Conservation (phyloP, 2,329 filamentous ascomycete species). For the Diplodia mutila region DNA sequence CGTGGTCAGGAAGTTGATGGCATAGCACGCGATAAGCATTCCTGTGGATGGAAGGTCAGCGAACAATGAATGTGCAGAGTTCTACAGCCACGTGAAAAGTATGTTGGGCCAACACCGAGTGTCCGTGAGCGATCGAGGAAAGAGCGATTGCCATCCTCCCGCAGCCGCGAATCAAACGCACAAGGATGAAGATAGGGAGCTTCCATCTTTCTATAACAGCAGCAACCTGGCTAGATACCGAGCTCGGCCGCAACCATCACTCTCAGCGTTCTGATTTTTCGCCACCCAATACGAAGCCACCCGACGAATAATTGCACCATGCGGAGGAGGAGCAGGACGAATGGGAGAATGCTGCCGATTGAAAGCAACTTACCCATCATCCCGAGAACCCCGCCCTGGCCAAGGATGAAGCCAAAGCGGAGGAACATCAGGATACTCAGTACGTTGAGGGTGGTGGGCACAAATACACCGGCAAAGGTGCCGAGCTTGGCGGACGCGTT, state of each 20-base stretch:
- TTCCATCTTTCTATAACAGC: no score
- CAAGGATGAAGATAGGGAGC: no score
- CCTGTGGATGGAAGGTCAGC: slow-evolving; percentile 47
- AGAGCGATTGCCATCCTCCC: not conserved
- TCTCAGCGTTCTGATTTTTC: no score
- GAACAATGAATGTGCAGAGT: not conserved
- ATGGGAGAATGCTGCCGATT: no score
- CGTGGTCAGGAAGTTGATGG: slow-evolving; percentile 80
- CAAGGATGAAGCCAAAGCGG: slow-evolving; percentile 82
- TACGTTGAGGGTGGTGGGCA: slow-evolving; percentile 87
- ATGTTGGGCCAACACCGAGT: not conserved
- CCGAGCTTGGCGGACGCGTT: slow-evolving; percentile 64
- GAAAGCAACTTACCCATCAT: slow-evolving; percentile 69
- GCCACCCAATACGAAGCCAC: no score
- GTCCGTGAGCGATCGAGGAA: not conserved
- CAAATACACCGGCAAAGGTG: slow-evolving; percentile 69
- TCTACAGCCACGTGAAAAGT: not conserved
- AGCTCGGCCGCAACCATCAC: no score
- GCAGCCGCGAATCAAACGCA: not conserved
- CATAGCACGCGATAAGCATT: slow-evolving; percentile 74
- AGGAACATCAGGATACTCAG: slow-evolving; percentile 92
- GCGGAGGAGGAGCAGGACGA: not conserved
- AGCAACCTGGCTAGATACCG: no score
- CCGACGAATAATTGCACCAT: not conserved
- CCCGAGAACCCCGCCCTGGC: slow-evolving; percentile 76